A percentile compares a stretch with the other conserved stretches of the same genome.
These are phyloP conservation scores for Umbelopsis ramanniana DNA, from an alignment of 192 early-diverging fungal species.

Conservation along the genomic window DNA sequence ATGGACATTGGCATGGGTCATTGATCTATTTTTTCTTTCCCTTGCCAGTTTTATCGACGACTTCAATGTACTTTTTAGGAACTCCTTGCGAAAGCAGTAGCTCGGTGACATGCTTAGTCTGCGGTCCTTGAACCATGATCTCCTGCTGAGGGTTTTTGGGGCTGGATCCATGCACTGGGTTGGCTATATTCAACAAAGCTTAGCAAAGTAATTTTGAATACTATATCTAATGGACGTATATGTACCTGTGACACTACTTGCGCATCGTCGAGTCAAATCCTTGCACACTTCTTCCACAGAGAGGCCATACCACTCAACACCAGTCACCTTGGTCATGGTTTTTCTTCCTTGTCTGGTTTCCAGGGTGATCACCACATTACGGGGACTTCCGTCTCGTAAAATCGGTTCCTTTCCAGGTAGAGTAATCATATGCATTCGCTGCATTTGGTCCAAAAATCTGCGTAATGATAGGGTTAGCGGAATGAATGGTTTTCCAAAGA, in stretches of 20 bases:
- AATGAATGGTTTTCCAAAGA: too few relatives aligned
- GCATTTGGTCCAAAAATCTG: constrained; percentile 54
- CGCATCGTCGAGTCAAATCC: constrained; percentile 66
- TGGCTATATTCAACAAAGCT: constrained; percentile 41
- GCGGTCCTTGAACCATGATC: constrained; percentile 79
- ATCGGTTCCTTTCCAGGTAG: constrained; percentile 51
- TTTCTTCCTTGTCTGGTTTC: constrained; percentile 69
- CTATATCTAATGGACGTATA: background rate
- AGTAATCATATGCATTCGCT: constrained; percentile 53
- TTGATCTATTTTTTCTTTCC: constrained; percentile 32
- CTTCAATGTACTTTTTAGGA: constrained; percentile 54
- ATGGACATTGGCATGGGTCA: background rate
- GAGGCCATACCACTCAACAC: constrained; percentile 66
- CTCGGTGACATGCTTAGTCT: constrained; percentile 63
- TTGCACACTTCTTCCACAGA: constrained; percentile 64
- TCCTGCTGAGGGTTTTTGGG: constrained; percentile 61
- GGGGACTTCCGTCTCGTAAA: constrained; percentile 40
- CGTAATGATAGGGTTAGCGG: constrained; percentile 20
- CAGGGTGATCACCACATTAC: constrained; percentile 48
- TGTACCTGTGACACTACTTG: constrained; percentile 65
- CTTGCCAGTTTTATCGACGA: constrained; percentile 44
- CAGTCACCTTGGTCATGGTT: constrained; percentile 65
- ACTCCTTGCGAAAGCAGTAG: constrained; percentile 53
- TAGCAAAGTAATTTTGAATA: background rate
- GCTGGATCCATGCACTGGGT: constrained; percentile 51